Evolutionary conservation across 768 basidiomycete genomes (phyloP).

Genomic region (Hortiboletus flavorubellus): DNA sequence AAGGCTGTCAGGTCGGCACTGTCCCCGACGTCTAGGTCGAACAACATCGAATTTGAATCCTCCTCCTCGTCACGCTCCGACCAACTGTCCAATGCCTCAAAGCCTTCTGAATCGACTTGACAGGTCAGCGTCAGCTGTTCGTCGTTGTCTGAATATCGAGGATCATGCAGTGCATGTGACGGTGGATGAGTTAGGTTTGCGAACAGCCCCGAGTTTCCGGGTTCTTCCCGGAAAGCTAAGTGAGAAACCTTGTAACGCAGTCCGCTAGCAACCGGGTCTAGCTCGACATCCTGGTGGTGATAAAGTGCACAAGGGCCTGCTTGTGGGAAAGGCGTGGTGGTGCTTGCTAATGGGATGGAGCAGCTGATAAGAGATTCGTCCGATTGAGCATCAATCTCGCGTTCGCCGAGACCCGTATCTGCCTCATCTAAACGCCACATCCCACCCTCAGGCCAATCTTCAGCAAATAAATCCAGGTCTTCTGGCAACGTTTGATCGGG

Average conservation of each 20-base stretch:
- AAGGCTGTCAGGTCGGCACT: slow-evolving; percentile 1
- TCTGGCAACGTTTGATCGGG: slow-evolving; percentile 3
- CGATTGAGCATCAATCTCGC: slow-evolving; percentile 13
- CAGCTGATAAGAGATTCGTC: slow-evolving; percentile 26
- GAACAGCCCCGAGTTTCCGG: slow-evolving; percentile 10
- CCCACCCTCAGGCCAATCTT: slow-evolving; percentile 12
- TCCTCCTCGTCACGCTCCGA: slow-evolving; percentile 2
- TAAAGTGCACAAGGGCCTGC: slow-evolving; percentile 11
- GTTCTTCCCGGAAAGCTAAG: slow-evolving; percentile 14
- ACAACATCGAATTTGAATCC: slow-evolving; percentile 18
- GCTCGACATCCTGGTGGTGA: slow-evolving; percentile 14
- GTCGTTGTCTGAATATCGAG: background rate
- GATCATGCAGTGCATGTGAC: slow-evolving; percentile 4
- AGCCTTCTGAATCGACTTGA: slow-evolving; percentile 4
- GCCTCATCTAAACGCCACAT: slow-evolving; percentile 13
- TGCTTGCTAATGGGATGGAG: slow-evolving; percentile 15
- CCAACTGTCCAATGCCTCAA: slow-evolving; percentile 10
- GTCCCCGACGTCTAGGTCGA: slow-evolving; percentile 9
- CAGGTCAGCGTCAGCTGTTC: slow-evolving; percentile 16
- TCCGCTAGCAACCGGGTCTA: slow-evolving; percentile 12
- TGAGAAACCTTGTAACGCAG: slow-evolving; percentile 12
- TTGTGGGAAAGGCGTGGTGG: slow-evolving; percentile 15
- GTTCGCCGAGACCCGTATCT: background rate
- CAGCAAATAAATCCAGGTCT: slow-evolving; percentile 15
- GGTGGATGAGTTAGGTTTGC: background rate